These are phyloP conservation scores for Dicorynia guianensis DNA, from an alignment of 306 rosid species.

Conservation along the genomic window DNA sequence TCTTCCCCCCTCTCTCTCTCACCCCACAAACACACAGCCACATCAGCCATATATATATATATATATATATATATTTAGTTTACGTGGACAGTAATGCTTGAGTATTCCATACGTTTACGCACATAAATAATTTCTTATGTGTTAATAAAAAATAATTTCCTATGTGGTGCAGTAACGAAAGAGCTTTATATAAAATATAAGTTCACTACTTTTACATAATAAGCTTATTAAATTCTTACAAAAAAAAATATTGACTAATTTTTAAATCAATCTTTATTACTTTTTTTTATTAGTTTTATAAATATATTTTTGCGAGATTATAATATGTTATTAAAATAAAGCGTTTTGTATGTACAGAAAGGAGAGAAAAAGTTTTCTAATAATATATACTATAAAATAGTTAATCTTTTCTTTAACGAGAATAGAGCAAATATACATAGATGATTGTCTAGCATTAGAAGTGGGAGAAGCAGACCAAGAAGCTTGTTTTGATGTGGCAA, in stretches of 20 bases:
- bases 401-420: neutral
- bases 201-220: too few relatives aligned
- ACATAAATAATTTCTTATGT: neutral
- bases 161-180: neutral
- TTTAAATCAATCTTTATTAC: too few relatives aligned
- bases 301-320: too few relatives aligned
- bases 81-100: neutral
- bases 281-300: too few relatives aligned
- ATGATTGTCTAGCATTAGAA: slow-evolving; percentile 9
- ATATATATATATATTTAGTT: too few relatives aligned
- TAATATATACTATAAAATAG: too few relatives aligned
- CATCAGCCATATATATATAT: too few relatives aligned
- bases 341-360: neutral
- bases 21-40: neutral
- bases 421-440: neutral
- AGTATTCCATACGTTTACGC: neutral
- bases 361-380: neutral
- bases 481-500: slow-evolving; percentile 4
- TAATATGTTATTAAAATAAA: too few relatives aligned
- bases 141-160: neutral
- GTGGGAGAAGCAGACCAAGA: neutral
- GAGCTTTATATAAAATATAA: too few relatives aligned
- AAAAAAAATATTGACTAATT: too few relatives aligned
- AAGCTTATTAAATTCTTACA: too few relatives aligned
- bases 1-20: neutral